Base-by-base conservation (phyloP, 1,284 basidiomycete species). In the Termitomyces sp. region DNA sequence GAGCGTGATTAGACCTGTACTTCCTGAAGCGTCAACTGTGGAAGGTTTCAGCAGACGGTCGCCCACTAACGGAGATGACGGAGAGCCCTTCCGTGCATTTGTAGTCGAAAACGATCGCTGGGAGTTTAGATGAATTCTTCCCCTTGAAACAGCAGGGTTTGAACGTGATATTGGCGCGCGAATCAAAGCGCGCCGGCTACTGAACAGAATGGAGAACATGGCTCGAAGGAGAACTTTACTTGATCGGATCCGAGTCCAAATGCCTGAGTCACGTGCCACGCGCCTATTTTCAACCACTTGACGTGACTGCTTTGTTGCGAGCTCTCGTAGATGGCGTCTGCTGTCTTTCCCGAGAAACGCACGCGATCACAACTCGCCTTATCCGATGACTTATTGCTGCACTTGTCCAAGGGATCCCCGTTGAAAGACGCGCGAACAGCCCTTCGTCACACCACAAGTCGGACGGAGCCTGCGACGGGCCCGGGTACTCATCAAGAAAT, bases 321-420 rank as follows among this genome's bases (percentile, higher is more conserved):
- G 7, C 13, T 15, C n/a, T 41, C 30, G n/a, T 30, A 13, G 17
- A 73, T 73, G 72, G 46, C 67, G 30, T 61, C 64, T 46, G 36
- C 63, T 13, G 58, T 62, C 33, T 65, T 68, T 40, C 47, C 62
- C 38, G 68, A 70, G 55, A 75, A 69, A 65, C 73, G 78, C 58
- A 82, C 79, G 15, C 72, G 81, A 60, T 83, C 81, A 36, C 79
- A 80, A 61, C 65, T 76, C 54, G 68, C 71, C 17, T 65, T 80
- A 21, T 70, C 77, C 28, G 73, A 81, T 62, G 63, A 70, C 15
- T 65, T 76, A 19, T 65, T 80, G 33, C 46, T 50, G n/a, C 70
- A 69, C 44, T 62, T 79, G 43, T 67, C 76, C 34, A 69, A 73
- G 39, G 68, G 69, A 39, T 81, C 79, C 31, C 80, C 81, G 2